phyloP scores from a whole-genome alignment of 139 green algal genomes.

The Chlorella sp. region DNA sequence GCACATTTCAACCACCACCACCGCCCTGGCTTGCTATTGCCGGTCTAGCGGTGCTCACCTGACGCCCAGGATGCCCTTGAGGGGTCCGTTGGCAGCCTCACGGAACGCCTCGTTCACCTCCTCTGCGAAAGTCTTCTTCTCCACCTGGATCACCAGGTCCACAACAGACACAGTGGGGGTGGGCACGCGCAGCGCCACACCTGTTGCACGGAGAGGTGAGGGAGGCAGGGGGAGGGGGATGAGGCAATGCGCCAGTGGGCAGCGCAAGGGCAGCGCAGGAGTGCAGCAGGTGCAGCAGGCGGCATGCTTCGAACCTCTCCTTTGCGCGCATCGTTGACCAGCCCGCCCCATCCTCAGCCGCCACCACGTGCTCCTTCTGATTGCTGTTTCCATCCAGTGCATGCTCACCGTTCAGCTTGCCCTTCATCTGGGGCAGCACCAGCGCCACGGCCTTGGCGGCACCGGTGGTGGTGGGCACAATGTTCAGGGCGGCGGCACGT shows the following conservation, averaged over 20 bases:
- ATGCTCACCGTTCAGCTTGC: constrained; percentile 89
- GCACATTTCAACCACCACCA: too few relatives aligned
- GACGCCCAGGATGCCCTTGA: constrained; percentile 94
- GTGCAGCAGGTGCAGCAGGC: too few relatives aligned
- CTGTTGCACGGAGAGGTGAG: constrained; percentile 17
- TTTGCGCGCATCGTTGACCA: too few relatives aligned
- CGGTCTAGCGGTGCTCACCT: constrained; percentile 8
- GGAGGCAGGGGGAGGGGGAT: not conserved
- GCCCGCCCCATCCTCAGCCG: too few relatives aligned
- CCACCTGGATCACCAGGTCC: constrained; percentile 97
- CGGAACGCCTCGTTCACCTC: constrained; percentile 98
- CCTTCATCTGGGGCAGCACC: constrained; percentile 94
- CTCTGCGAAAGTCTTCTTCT: constrained; percentile 99
- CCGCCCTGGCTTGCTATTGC: too few relatives aligned
- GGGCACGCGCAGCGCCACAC: constrained; percentile 98
- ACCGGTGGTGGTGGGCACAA: constrained; percentile 99
- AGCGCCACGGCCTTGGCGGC: constrained; percentile 98
- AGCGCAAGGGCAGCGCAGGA: not conserved
- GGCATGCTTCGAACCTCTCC: too few relatives aligned
- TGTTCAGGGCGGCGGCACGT: constrained; percentile 97
- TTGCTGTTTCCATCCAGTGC: not conserved
- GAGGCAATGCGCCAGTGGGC: not conserved
- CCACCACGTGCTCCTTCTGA: not conserved
- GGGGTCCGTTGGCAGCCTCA: constrained; percentile 81
- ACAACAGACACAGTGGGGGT: constrained; percentile 99